Base-by-base conservation (phyloP, 176 grass and related monocot species). In the Tuctoria greenei region DNA sequence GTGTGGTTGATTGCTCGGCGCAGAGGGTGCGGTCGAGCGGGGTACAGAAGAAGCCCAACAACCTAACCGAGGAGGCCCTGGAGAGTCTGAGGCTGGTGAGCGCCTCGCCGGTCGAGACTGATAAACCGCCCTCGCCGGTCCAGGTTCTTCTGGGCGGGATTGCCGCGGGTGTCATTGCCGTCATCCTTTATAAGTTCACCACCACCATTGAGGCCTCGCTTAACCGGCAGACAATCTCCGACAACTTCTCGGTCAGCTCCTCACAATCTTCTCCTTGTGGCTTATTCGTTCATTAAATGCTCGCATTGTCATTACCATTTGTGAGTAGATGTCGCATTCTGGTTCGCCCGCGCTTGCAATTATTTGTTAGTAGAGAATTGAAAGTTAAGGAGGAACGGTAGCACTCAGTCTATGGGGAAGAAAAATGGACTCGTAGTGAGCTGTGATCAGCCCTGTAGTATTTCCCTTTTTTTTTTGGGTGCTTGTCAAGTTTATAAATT, bases 131-230 rank as follows among this genome's bases (percentile, higher is more conserved):
- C 12, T 98, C 95, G 27, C 88, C 91, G 8, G 59, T 67, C 8
- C 95, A 94, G 72, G 76, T 82, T 47, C 90, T 98, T 35, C 86
- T 94, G 1, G 89, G 95, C 14, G 85, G 88, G 37, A 76, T 98
- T 74, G 91, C 95, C 8, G 95, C 91, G 2, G 95, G 88, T 54
- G 91, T 86, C 40, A 89, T 98, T 36, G 87, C 88, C 28, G 17
- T 98, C 34, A 91, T 93, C 74, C 84, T 98, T 2, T 98, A 93
- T 84, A 98, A 94, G 75, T 98, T 98, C 82, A 56, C 88, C 12
- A 80, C 68, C 66, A 97, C 91, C 35, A 76, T 97, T n/a, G 91
- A 97, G 68, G 78, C 86, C 59, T 12, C 95, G 28, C 84, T 98
- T 17, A 98, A 89, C 86, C 84, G 86, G 31, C 91, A 98, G 78